Percentiles rank a stretch among this genome's conserved stretches.
These are phyloP conservation scores for Neofusicoccum sp. DNA, from an alignment of 2,329 filamentous ascomycete species.

Conservation along the genomic window DNA sequence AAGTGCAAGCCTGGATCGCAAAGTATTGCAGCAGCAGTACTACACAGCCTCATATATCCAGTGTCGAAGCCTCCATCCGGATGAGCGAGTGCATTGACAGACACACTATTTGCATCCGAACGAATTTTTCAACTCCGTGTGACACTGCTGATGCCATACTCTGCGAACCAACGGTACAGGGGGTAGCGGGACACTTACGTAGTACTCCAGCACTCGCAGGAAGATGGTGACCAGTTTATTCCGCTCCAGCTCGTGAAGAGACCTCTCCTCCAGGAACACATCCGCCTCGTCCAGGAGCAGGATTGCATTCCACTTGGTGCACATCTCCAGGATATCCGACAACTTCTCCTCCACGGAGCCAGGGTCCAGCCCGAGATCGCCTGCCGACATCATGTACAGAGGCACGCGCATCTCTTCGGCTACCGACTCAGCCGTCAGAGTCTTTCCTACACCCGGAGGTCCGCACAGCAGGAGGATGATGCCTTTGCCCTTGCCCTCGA, in stretches of 20 bases:
- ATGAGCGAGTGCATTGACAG: too few species aligned
- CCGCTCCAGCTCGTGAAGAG: constrained; percentile 20
- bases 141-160: too few species aligned
- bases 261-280: constrained; percentile 27
- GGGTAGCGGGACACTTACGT: constrained; percentile 18
- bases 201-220: constrained; percentile 44
- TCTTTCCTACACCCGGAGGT: constrained; percentile 54
- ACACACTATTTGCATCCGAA: too few species aligned
- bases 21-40: too few species aligned
- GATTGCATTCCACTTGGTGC: constrained; percentile 51
- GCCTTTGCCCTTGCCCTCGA: constrained; percentile 53
- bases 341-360: constrained; percentile 46
- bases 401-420: constrained; percentile 49
- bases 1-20: too few species aligned
- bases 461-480: constrained; percentile 50
- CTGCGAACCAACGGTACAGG: too few species aligned
- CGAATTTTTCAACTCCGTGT: too few species aligned
- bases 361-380: constrained; percentile 50
- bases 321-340: constrained; percentile 48
- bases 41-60: too few species aligned
- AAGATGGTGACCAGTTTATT: constrained; percentile 31
- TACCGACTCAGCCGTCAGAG: constrained; percentile 32
- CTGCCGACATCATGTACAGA: constrained; percentile 47
- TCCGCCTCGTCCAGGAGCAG: constrained; percentile 54
- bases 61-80: too few species aligned